Evolutionary conservation across 148 eudicot genomes (phyloP).

Genomic region (Cornus suecica): DNA sequence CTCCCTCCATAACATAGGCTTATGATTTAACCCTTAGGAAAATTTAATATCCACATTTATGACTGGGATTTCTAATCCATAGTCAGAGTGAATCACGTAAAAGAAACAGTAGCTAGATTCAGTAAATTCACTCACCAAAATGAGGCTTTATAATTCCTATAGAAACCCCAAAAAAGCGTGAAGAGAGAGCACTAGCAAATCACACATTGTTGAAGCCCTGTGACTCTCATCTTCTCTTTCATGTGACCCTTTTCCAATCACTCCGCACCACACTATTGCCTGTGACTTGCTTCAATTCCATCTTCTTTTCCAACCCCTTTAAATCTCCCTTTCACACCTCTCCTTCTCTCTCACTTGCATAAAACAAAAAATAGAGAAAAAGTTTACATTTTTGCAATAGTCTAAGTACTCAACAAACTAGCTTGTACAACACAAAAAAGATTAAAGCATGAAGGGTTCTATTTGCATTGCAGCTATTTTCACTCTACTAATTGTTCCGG

Average conservation of each 20-base stretch:
- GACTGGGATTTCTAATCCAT: background rate
- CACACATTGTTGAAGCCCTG: slow-evolving; percentile 22
- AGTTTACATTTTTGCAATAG: too few species aligned
- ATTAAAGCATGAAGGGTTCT: slow-evolving; percentile 25
- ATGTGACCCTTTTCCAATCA: slow-evolving; percentile 28
- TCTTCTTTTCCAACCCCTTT: slow-evolving; percentile 1
- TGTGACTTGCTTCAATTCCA: slow-evolving; percentile 54
- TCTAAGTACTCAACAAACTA: background rate
- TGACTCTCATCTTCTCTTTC: slow-evolving; percentile 31
- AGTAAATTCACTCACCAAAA: background rate
- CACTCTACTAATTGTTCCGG: slow-evolving; percentile 27
- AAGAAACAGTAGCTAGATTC: background rate
- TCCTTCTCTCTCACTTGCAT: background rate
- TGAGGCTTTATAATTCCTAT: background rate
- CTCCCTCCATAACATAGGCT: background rate
- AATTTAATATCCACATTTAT: background rate
- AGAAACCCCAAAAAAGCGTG: background rate
- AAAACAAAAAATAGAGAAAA: too few species aligned
- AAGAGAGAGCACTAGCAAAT: background rate
- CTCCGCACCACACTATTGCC: slow-evolving; percentile 16
- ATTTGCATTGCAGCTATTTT: slow-evolving; percentile 12
- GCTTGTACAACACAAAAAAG: background rate
- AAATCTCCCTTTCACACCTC: background rate
- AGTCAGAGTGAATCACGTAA: background rate
- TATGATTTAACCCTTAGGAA: background rate